These are phyloP conservation scores for Hyphopichia fennica DNA, from an alignment of 1,139 yeast genomes.

Conservation along the genomic window DNA sequence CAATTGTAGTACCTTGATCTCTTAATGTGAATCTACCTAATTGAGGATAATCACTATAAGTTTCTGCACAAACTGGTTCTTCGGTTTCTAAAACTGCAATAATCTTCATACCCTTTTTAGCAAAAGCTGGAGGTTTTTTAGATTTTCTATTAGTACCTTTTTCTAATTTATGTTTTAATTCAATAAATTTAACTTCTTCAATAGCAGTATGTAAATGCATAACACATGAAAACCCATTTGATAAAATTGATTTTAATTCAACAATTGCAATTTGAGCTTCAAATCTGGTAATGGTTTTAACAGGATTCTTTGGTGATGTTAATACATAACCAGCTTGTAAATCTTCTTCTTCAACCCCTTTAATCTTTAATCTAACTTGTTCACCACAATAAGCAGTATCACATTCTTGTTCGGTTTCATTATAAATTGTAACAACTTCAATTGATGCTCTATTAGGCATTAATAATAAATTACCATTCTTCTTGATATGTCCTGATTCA, in stretches of 20 bases:
- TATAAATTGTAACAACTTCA: slow-evolving; percentile 83
- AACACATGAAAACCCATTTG: slow-evolving; percentile 95
- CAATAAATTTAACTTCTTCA: slow-evolving; percentile 84
- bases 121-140: slow-evolving; percentile 96
- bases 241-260: slow-evolving; percentile 88
- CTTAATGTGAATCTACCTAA: slow-evolving; percentile 97
- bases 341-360: slow-evolving; percentile 97
- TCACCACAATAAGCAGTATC: slow-evolving; percentile 92
- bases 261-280: slow-evolving; percentile 98
- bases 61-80: slow-evolving; percentile 90
- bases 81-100: slow-evolving; percentile 86
- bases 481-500: slow-evolving; percentile 90
- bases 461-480: slow-evolving; percentile 70
- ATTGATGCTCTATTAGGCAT: slow-evolving; percentile 90
- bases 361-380: slow-evolving; percentile 89
- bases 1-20: slow-evolving; percentile 97
- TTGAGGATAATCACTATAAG: slow-evolving; percentile 89
- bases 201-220: slow-evolving; percentile 99
- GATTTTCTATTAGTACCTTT: slow-evolving; percentile 96
- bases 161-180: slow-evolving; percentile 88
- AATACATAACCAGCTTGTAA: slow-evolving; percentile 88
- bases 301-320: slow-evolving; percentile 83
- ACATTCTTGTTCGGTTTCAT: slow-evolving; percentile 95
- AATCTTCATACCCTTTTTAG: slow-evolving; percentile 98
- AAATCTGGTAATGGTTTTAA: slow-evolving; percentile 83